Conservation (phyloP, 495 filamentous ascomycete genomes). For the Aspergillus mulundensis region DNA sequence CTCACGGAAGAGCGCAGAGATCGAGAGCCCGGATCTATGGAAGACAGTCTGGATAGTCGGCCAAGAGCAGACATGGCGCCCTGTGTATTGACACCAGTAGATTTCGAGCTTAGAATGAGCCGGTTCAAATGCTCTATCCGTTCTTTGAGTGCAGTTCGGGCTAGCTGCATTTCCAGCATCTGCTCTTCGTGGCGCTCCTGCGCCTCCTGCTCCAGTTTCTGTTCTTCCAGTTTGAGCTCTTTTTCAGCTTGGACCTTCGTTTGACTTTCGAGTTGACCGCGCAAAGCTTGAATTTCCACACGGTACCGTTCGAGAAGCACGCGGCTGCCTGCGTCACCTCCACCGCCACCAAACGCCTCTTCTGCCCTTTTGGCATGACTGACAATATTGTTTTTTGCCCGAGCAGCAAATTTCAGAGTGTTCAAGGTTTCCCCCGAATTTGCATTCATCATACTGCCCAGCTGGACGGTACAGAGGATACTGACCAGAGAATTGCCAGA, state of each 20-base stretch:
- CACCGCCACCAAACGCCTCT: slow-evolving; percentile 69
- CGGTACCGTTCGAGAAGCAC: slow-evolving; percentile 91
- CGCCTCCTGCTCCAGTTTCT: slow-evolving; percentile 73
- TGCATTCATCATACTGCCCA: slow-evolving; percentile 59
- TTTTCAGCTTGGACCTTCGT: slow-evolving; percentile 65
- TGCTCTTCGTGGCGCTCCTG: slow-evolving; percentile 90
- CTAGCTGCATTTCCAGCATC: slow-evolving; percentile 96
- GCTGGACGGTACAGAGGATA: slow-evolving; percentile 92
- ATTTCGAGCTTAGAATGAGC: slow-evolving; percentile 91
- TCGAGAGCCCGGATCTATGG: slow-evolving; percentile 39
- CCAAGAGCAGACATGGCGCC: slow-evolving; percentile 70
- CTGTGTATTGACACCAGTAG: slow-evolving; percentile 79
- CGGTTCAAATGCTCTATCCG: slow-evolving; percentile 97
- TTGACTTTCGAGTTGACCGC: slow-evolving; percentile 76
- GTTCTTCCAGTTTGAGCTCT: slow-evolving; percentile 61
- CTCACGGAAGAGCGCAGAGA: slow-evolving; percentile 71
- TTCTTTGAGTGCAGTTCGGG: slow-evolving; percentile 91
- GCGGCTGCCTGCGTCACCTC: slow-evolving; percentile 73
- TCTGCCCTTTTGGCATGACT: slow-evolving; percentile 96
- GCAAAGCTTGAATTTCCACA: slow-evolving; percentile 84
- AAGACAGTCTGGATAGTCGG: slow-evolving; percentile 61
- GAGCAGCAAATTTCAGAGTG: slow-evolving; percentile 92
- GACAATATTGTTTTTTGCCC: slow-evolving; percentile 96
- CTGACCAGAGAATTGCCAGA: slow-evolving; percentile 93
- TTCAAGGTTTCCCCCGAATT: slow-evolving; percentile 89